Conservation (phyloP, 352 stramenopile species). For the Pythium coloratum region DNA sequence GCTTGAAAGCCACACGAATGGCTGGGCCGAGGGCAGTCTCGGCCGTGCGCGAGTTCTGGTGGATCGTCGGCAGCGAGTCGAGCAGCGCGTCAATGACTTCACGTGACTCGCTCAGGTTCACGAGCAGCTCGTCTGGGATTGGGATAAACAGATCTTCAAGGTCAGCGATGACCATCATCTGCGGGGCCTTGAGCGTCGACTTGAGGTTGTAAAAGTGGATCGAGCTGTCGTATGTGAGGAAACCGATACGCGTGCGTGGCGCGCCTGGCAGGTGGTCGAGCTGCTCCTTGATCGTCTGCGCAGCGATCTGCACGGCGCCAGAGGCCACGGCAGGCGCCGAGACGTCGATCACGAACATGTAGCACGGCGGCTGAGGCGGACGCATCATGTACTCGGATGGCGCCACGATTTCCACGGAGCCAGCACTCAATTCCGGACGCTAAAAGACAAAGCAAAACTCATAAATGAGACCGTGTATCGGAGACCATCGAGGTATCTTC, state of each 20-base stretch:
- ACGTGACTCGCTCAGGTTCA: constrained; percentile 96
- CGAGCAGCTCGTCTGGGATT: constrained; percentile 96
- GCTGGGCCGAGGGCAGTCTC: constrained; percentile 82
- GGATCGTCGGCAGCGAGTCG: constrained; percentile 92
- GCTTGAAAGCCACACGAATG: constrained; percentile 96
- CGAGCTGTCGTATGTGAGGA: constrained; percentile 84
- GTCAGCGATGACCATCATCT: constrained; percentile 90
- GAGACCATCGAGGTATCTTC: constrained; percentile 35
- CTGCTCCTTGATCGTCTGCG: constrained; percentile 80
- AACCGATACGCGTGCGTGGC: constrained; percentile 76
- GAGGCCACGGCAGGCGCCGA: constrained; percentile 73
- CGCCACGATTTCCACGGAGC: constrained; percentile 86
- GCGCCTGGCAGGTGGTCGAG: constrained; percentile 76
- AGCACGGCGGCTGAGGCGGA: constrained; percentile 84
- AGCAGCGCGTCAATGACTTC: constrained; percentile 95
- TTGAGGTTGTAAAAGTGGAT: constrained; percentile 92
- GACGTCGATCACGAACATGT: constrained; percentile 90
- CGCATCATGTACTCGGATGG: constrained; percentile 90
- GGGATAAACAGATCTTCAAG: constrained; percentile 89
- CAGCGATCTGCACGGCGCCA: constrained; percentile 64
- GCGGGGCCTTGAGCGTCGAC: constrained; percentile 77
- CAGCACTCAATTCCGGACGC: constrained; percentile 71
- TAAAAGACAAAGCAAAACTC: constrained; percentile 65
- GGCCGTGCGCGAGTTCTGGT: constrained; percentile 72
- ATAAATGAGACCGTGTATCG: constrained; percentile 39